Evolutionary conservation across 306 rosid genomes (phyloP), one percentile per base, ranked within the genome.

Genomic region (Trifolium dubium): DNA sequence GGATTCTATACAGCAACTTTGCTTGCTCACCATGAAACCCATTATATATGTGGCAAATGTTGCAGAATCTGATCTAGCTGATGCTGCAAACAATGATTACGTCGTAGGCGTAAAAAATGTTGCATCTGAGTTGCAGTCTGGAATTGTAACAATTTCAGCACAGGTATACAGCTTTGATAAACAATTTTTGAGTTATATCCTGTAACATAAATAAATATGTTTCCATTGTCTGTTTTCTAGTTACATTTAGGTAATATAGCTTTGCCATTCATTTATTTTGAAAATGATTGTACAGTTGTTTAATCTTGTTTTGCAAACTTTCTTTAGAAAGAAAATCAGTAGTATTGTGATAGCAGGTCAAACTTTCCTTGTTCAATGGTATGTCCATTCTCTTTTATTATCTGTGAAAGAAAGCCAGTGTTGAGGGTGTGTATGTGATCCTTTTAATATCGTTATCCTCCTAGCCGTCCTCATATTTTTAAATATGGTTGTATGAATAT

Each of bases 11-110:
- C 88, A 94, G 82, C 94, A 91, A 70, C 92, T 89, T 67, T 94
- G 95, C 89, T 81, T 94, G 82, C 92, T 94, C 32, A 91, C 98
- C 71, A 89, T 89, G 97, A 94, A 94, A 72, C 98, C 98, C 41
- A 41, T 87, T 41, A 91, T 86, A 63, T 91, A 88, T 80, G 96
- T 94, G 44, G 97, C 98, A 19, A 94, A 94, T 84, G 97, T 94
- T 79, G 95, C 96, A 2, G 97, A 94, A 80, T 76, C 98, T 75
- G 97, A 94, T 79, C 79, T 94, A 35, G 89, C 96, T 17, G 90
- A 89, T 79, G 91, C 97, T 68, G 80, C 79, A 79, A 80, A 46
- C 76, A 91, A 91, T 67, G 72, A 79, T 69, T 83, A 80, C 51
- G 92, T 94, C 74, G 85, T 75, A 61, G 88, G 88, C 59, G 96